Evolutionary conservation across 345 rosid species (phyloP), one percentile per base, ranked within the genome.

Genomic region (Xanthoceras sorbifolium): DNA sequence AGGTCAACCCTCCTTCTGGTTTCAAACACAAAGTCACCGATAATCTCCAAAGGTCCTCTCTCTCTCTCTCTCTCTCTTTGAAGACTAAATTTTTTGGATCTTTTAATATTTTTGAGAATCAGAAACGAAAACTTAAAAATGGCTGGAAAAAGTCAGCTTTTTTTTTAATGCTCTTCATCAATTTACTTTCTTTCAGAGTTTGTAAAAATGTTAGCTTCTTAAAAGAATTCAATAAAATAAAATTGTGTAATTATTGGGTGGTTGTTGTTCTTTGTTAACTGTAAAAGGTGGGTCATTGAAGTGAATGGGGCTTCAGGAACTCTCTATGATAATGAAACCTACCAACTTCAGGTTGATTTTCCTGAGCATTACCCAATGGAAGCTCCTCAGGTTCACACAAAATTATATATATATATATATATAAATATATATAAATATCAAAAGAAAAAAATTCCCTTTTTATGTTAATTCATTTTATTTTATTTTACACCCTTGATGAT

Each of bases 351-450:
- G 86, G 99, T 92, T 76, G 99, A 97, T 85, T 97, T 97, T 66
- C 97, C 99, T 9, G 99, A 92, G 78, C 95, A 91, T 80, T 97
- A 97, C 78, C 99, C 99, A 12, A 97, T 94, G 98, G 99, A 97
- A 84, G 95, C 99, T 0, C 99, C 98, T 1, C 99, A 96, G 94
- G 98, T 93, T 70, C 74, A 62, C 23, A 25, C 1, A 7, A 50
- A 22, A 2, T 42, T 31, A 15, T 46, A 0, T 7, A 6, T 31
- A 25, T 48, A 10, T n/a, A 5, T n/a, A n/a, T n/a, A n/a, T n/a
- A n/a, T n/a, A n/a, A n/a, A n/a, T n/a, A n/a, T n/a, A n/a, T n/a
- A n/a, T n/a, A n/a, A n/a, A n/a, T n/a, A n/a, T n/a, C n/a, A n/a
- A n/a, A n/a, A n/a, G 36, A 2, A 32, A 3, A 7, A 26, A 54